Evolutionary conservation across 805 yeast species (phyloP), one percentile per base, ranked within the genome.

Genomic region (Candida sithepensis): DNA sequence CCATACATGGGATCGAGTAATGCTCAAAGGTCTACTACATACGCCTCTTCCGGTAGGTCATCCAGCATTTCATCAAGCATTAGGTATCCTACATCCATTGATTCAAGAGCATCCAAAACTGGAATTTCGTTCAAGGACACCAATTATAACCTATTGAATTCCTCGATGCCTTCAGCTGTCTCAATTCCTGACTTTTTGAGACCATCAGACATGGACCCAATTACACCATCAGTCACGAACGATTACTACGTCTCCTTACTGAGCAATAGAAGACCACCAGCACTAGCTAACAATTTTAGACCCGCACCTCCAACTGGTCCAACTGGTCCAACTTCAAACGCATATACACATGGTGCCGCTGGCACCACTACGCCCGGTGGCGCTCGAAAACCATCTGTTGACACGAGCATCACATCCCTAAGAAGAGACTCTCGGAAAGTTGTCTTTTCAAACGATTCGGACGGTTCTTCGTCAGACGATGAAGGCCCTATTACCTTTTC

Each of bases 161-260:
- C 52, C 6, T 39, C 56, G 2, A 26, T 55, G 46, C 43, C 56
- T n/a, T 58, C 64, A 7, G 61, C 58, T 7, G 56, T 57, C 5
- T 59, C 65, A 2, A 49, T 59, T 37, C 63, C 65, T 1, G 64
- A 58, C 13, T 52, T 48, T 22, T 44, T 60, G 39, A 52, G 36
- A 33, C 55, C 56, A 13, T 28, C 53, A 10, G 60, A 57, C 16
- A 46, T 58, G 58, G 62, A 58, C 18, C 54, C 59, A 1, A 46
- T 55, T 13, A 45, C 55, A 2, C 60, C 59, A 12, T 47, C 59
- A 6, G 49, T 44, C 16, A 51, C 54, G 1, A 44, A 53, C 34
- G 54, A 53, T 19, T 50, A 50, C 42, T 42, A 40, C 41, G 21
- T 16, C 42, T 32, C 45, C 24, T n/a, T 44, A 2, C 18, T 44